These are phyloP conservation scores for Mycena latifolia DNA, from an alignment of 768 basidiomycete species.

Conservation along the genomic window DNA sequence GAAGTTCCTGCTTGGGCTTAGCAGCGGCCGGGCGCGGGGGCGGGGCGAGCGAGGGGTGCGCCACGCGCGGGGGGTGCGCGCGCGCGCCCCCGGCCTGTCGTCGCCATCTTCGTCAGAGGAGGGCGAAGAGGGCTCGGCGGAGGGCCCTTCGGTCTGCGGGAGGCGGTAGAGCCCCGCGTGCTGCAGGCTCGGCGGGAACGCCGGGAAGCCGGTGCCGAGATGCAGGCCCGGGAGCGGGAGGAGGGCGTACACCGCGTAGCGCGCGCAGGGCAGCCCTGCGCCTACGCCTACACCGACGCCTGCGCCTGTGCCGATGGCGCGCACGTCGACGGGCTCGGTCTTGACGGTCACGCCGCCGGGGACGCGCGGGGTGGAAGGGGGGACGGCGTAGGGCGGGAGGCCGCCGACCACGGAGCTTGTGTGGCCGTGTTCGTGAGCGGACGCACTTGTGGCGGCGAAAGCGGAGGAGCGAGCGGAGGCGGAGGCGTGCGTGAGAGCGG, in stretches of 20 bases:
- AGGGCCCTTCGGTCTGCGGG: slow-evolving; percentile 32
- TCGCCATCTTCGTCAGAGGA: slow-evolving; percentile 8
- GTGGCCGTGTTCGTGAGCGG: no score
- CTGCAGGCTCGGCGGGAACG: neutral
- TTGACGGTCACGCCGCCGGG: no score
- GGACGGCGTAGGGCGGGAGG: no score
- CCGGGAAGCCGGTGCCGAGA: slow-evolving; percentile 33
- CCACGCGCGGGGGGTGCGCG: slow-evolving; percentile 55
- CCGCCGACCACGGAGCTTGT: no score
- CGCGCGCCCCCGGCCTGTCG: slow-evolving; percentile 50
- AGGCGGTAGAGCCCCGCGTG: slow-evolving; percentile 51
- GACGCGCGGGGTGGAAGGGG: no score
- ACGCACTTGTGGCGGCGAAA: no score
- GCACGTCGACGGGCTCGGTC: no score
- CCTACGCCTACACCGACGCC: no score
- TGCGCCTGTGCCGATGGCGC: no score
- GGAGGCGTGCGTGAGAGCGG: no score
- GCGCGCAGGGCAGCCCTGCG: slow-evolving; percentile 61
- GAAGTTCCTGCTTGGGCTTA: no score
- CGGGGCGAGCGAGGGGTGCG: slow-evolving; percentile 63
- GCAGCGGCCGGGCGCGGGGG: neutral
- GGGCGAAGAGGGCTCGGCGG: neutral
- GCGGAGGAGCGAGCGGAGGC: no score
- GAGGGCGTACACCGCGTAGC: slow-evolving; percentile 61
- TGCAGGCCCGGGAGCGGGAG: slow-evolving; percentile 59